Conservation (phyloP, 192 early-diverging fungal species). For the Allomyces javanicus region DNA sequence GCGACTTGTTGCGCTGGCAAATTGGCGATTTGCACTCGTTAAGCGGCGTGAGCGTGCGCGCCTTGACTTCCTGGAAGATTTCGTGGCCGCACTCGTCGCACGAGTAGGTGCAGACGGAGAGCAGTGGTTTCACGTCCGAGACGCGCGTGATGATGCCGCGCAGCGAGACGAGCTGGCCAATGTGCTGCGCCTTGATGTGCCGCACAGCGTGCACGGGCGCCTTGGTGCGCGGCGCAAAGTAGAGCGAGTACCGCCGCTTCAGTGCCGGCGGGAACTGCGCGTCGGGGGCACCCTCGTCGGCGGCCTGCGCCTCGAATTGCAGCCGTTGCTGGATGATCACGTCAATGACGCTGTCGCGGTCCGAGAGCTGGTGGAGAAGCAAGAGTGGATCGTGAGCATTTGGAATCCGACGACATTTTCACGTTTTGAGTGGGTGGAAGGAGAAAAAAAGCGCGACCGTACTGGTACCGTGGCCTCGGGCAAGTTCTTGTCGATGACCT, state of each 20-base stretch:
- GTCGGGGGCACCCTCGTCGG: background rate
- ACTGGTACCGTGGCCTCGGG: constrained; percentile 17
- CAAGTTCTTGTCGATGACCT: constrained; percentile 47
- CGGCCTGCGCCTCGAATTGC: constrained; percentile 29
- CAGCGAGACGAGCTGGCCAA: constrained; percentile 74
- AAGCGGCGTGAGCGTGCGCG: constrained; percentile 54
- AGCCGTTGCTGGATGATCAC: constrained; percentile 72
- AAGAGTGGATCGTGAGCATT: too few species aligned
- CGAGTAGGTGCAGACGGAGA: constrained; percentile 65
- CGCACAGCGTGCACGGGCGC: constrained; percentile 58
- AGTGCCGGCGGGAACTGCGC: constrained; percentile 55
- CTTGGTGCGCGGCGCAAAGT: constrained; percentile 51
- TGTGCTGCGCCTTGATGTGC: constrained; percentile 51
- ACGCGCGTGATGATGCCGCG: constrained; percentile 87
- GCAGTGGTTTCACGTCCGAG: constrained; percentile 78
- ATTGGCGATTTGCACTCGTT: constrained; percentile 57
- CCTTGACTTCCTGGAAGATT: constrained; percentile 80
- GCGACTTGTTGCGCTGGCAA: constrained; percentile 59
- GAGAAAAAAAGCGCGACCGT: background rate
- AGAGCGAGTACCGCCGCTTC: constrained; percentile 65
- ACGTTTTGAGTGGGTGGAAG: constrained; percentile 15
- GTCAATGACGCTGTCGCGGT: constrained; percentile 63
- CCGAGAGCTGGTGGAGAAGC: constrained; percentile 1
- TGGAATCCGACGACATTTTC: constrained; percentile 4
- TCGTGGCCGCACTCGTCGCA: constrained; percentile 91